Evolutionary conservation across 2,329 filamentous ascomycete genomes (phyloP).

Genomic region (Sordariomycetes sp.): DNA sequence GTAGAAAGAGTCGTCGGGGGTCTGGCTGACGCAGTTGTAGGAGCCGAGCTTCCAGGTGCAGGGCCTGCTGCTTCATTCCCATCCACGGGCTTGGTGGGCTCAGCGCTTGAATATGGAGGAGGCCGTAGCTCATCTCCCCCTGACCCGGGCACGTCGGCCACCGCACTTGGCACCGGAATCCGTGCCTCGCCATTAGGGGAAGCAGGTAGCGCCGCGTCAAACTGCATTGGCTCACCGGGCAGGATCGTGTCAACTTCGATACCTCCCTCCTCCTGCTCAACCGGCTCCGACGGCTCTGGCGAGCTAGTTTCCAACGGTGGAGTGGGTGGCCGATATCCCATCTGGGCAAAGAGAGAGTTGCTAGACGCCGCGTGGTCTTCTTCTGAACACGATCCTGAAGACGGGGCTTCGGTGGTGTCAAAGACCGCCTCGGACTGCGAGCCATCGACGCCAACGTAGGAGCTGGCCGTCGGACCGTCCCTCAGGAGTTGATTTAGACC

Average conservation of each 20-base stretch:
- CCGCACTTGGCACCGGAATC: neutral
- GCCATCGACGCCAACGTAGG: neutral
- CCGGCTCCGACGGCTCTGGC: neutral
- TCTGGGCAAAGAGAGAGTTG: neutral
- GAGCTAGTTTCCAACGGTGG: neutral
- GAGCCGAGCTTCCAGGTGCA: neutral
- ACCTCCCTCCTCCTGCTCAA: neutral
- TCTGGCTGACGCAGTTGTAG: neutral
- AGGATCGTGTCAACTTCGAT: neutral
- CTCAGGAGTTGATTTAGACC: neutral
- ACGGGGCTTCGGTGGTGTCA: neutral
- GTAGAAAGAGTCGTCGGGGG: neutral
- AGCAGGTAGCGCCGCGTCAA: neutral
- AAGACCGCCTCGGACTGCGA: neutral
- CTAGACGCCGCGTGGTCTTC: neutral
- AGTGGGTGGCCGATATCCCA: neutral
- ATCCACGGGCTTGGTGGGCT: neutral
- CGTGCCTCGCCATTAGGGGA: neutral
- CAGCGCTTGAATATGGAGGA: neutral
- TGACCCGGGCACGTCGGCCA: neutral
- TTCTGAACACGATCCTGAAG: neutral
- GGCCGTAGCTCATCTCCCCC: neutral
- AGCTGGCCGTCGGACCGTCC: neutral
- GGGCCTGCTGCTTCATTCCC: neutral
- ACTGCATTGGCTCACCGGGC: neutral